Percentiles rank a stretch among this genome's conserved stretches.
phyloP scores from a whole-genome alignment of 169 alveolate genomes.

The Cryptosporidium andersoni region DNA sequence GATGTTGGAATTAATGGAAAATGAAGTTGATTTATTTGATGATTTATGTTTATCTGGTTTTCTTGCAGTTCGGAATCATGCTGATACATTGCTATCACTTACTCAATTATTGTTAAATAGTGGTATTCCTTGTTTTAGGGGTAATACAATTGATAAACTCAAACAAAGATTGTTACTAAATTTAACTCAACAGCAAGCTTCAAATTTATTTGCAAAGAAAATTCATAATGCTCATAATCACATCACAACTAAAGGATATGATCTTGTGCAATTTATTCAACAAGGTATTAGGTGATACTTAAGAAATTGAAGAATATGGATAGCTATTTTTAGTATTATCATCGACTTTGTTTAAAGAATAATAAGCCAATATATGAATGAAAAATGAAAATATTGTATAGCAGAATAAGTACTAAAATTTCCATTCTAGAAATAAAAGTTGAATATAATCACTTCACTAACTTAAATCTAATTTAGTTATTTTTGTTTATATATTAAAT shows the following conservation, averaged over 20 bases:
- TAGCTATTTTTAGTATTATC: not conserved
- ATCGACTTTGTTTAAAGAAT: too few species aligned
- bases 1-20: slow-evolving; percentile 95
- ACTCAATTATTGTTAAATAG: slow-evolving; percentile 87
- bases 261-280: slow-evolving; percentile 81
- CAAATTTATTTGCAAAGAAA: slow-evolving; percentile 76
- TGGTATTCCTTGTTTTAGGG: slow-evolving; percentile 93
- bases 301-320: not conserved
- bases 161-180: slow-evolving; percentile 78
- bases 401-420: too few species aligned
- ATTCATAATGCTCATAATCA: slow-evolving; percentile 78
- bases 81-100: slow-evolving; percentile 83
- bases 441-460: too few species aligned
- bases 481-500: too few species aligned
- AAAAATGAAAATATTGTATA: too few species aligned
- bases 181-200: slow-evolving; percentile 78
- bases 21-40: slow-evolving; percentile 79
- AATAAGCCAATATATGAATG: too few species aligned
- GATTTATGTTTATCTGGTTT: slow-evolving; percentile 86
- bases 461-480: too few species aligned
- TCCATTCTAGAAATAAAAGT: too few species aligned
- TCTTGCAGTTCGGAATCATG: slow-evolving; percentile 89
- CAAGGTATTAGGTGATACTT: slow-evolving; percentile 77
- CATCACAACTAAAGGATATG: slow-evolving; percentile 82
- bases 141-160: slow-evolving; percentile 84